These are phyloP conservation scores for Russula compacta DNA, from an alignment of 768 basidiomycete genomes.

Conservation along the genomic window DNA sequence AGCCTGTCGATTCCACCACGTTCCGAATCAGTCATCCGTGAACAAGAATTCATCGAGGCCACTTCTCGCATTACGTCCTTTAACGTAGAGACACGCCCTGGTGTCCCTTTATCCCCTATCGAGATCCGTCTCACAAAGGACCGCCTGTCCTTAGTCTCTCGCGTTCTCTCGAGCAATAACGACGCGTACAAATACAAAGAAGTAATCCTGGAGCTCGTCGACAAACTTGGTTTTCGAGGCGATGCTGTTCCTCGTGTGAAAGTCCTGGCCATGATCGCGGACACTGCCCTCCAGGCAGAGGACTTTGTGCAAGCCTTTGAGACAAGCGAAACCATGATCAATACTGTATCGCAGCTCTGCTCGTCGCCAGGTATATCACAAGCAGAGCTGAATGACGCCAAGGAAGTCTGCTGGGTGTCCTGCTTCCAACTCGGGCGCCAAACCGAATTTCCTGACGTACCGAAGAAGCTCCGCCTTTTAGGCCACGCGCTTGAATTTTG, in stretches of 20 bases:
- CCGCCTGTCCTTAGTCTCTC: constrained; percentile 77
- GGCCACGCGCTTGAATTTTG: constrained; percentile 82
- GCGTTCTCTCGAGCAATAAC: constrained; percentile 72
- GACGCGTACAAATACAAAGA: constrained; percentile 90
- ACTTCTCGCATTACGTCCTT: constrained; percentile 94
- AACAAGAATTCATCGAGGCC: constrained; percentile 94
- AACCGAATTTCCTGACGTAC: constrained; percentile 59
- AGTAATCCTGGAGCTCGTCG: constrained; percentile 81
- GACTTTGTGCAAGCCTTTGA: constrained; percentile 73
- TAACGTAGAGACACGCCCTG: constrained; percentile 66
- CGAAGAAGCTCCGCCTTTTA: constrained; percentile 59
- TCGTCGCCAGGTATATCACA: constrained; percentile 25
- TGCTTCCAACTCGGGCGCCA: constrained; percentile 85
- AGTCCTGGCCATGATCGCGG: constrained; percentile 82
- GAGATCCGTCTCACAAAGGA: constrained; percentile 91
- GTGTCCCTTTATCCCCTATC: constrained; percentile 76
- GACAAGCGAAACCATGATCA: constrained; percentile 62
- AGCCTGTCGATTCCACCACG: constrained; percentile 70
- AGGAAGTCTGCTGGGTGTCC: constrained; percentile 82
- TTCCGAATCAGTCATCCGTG: constrained; percentile 52
- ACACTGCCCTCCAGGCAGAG: constrained; percentile 73
- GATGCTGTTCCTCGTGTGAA: constrained; percentile 74
- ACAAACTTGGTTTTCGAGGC: constrained; percentile 74
- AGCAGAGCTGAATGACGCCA: constrained; percentile 46
- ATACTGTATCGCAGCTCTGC: constrained; percentile 45